Evolutionary conservation across 345 rosid species (phyloP).

Genomic region (Mangifera indica): DNA sequence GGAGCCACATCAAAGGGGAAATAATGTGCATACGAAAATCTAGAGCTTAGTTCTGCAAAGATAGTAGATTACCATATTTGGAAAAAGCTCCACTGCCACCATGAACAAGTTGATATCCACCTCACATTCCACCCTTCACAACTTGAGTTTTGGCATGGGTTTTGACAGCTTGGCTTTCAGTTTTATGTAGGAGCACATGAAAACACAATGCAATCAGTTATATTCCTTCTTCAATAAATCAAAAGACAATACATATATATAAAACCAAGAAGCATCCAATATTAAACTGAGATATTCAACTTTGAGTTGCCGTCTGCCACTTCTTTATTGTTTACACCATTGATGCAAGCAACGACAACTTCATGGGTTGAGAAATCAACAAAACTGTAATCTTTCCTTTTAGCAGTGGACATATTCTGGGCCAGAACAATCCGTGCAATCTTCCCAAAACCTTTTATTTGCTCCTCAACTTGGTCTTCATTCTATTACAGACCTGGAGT

Average conservation of each 20-base stretch:
- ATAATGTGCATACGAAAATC: conserved; percentile 7
- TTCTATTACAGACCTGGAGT: too few species aligned
- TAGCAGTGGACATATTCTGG: conserved; percentile 61
- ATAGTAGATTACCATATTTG: conserved; percentile 48
- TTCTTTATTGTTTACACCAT: conserved; percentile 44
- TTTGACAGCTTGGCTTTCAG: conserved; percentile 65
- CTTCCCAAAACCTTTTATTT: conserved; percentile 44
- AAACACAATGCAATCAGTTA: conserved; percentile 20
- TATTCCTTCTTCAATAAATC: conserved; percentile 1
- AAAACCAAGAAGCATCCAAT: background rate
- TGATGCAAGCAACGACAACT: conserved; percentile 54
- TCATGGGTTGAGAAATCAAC: conserved; percentile 57
- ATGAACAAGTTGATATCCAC: conserved; percentile 56
- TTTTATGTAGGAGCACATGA: conserved; percentile 35
- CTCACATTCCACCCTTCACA: conserved; percentile 67
- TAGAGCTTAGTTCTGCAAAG: conserved; percentile 4
- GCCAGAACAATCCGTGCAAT: conserved; percentile 49
- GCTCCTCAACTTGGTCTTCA: conserved; percentile 49
- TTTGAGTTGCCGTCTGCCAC: conserved; percentile 39
- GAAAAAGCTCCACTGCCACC: conserved; percentile 31
- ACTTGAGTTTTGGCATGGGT: conserved; percentile 71
- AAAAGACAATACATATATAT: background rate
- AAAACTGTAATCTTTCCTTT: conserved; percentile 65
- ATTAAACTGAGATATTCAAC: conserved; percentile 33
- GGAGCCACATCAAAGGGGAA: conserved; percentile 6